These are phyloP conservation scores for Fusarium albosuccineum DNA, from an alignment of 2,329 filamentous ascomycete genomes.

Conservation along the genomic window DNA sequence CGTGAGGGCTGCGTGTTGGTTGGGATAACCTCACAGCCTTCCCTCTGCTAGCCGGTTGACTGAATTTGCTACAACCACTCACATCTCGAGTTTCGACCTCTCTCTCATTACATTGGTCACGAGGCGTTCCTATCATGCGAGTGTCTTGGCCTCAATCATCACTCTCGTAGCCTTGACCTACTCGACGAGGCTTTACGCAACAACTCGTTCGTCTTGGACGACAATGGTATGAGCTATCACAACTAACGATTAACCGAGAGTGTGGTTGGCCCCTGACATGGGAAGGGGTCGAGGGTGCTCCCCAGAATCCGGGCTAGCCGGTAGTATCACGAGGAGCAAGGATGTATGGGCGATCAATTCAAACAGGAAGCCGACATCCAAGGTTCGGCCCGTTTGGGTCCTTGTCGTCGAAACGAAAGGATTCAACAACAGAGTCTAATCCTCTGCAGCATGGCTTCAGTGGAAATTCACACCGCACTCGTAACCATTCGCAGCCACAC, in stretches of 20 bases:
- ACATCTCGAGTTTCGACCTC: not conserved
- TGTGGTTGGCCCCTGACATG: conserved; percentile 5
- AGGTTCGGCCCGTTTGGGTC: not conserved
- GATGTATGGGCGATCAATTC: not conserved
- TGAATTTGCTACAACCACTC: not conserved
- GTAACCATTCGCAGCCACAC: not conserved
- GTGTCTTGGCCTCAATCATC: not conserved
- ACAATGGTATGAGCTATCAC: not conserved
- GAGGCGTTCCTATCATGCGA: conserved; percentile 1
- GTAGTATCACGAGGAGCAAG: not conserved
- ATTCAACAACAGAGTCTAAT: not conserved
- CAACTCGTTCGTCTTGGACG: not conserved
- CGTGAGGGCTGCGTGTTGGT: conserved; percentile 7
- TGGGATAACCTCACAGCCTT: conserved; percentile 3
- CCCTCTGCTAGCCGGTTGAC: not conserved
- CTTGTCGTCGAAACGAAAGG: not conserved
- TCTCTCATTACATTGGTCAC: not conserved
- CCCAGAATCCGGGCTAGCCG: conserved; percentile 6
- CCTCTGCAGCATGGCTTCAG: too few species aligned
- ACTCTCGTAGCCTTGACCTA: not conserved
- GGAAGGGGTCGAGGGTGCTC: conserved; percentile 2
- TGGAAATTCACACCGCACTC: too few species aligned
- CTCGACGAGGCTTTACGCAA: not conserved
- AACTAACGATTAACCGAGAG: conserved; percentile 5
- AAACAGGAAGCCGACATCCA: not conserved